Evolutionary conservation across 2,329 filamentous ascomycete genomes (phyloP).

Genomic region (Chrysosporium keratinophilum): DNA sequence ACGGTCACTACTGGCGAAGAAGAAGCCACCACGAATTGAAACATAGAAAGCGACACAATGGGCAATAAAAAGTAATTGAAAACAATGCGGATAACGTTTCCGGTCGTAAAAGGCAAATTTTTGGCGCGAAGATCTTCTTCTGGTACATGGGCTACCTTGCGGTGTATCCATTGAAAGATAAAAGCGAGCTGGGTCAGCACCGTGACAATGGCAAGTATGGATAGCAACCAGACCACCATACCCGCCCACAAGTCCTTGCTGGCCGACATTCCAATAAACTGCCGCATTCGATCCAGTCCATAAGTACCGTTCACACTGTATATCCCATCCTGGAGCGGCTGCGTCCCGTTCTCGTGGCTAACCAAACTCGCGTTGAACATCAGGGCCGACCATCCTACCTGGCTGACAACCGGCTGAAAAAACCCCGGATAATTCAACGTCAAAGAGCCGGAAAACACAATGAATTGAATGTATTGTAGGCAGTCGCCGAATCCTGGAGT

Average conservation of each 20-base stretch:
- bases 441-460: constrained; percentile 75
- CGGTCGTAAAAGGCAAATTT: constrained; percentile 76
- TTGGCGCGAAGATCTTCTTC: constrained; percentile 85
- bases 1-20: constrained; percentile 61
- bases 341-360: constrained; percentile 53
- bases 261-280: constrained; percentile 69
- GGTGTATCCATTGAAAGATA: constrained; percentile 62
- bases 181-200: constrained; percentile 69
- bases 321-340: constrained; percentile 70
- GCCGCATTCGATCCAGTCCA: constrained; percentile 67
- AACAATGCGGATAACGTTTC: constrained; percentile 70
- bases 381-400: constrained; percentile 75
- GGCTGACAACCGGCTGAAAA: constrained; percentile 83
- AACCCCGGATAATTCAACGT: constrained; percentile 85
- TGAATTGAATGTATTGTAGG: constrained; percentile 91
- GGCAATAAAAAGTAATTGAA: constrained; percentile 91
- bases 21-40: constrained; percentile 70
- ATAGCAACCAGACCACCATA: constrained; percentile 82
- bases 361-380: constrained; percentile 92
- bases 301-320: constrained; percentile 69
- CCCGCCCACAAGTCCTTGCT: constrained; percentile 81
- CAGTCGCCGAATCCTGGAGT: constrained; percentile 96
- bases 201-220: constrained; percentile 59
- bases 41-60: constrained; percentile 75
- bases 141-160: constrained; percentile 57